Base-by-base conservation (phyloP, 2,329 filamentous ascomycete genomes). In the Colletotrichum magnum region DNA sequence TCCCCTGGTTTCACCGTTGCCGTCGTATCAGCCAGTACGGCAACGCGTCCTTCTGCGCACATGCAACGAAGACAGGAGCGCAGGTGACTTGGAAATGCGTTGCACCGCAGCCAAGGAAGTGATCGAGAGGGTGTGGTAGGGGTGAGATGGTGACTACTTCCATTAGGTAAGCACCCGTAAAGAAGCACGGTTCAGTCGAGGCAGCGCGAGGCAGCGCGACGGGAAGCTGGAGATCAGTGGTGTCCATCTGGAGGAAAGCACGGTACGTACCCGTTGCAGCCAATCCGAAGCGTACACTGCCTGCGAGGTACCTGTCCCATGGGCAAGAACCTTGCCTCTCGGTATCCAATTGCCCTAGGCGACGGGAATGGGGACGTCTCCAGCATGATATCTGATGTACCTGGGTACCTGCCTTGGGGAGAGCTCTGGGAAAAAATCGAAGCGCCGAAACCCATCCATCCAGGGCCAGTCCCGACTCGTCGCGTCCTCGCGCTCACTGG, bases 1-100 rank as follows among this genome's bases (percentile, higher is more conserved):
- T 32, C 50, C 43, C 62, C 56, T 69, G 36, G 66, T 66, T 66
- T 66, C 66, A 66, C 43, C 39, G 7, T n/a, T 18, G 66, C 21
- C 56, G 48, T 47, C 36, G 62, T 56, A 60, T 41, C n/a, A 39
- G 24, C 53, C 61, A 65, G 9, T 43, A 45, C 26, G 21, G 41
- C 50, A 43, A 21, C 24, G 26, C 18, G 16, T 51, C 41, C 45
- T 4, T 39, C 52, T 24, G 51, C n/a, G 62, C 62, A 50, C 48
- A 68, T 54, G 65, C 32, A 50, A 58, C 63, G 32, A 15, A 32
- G 56, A 54, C 62, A 57, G 45, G 36, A 60, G 43, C 56, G 66
- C 61, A 65, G 54, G 32, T 53, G 54, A 53, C 54, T 45, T 36
- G 61, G 21, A 21, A 16, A 24, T 51, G 26, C 52, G 64, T 58